Evolutionary conservation across 2,329 filamentous ascomycete genomes (phyloP).

Genomic region (Penicillium brasilianum): DNA sequence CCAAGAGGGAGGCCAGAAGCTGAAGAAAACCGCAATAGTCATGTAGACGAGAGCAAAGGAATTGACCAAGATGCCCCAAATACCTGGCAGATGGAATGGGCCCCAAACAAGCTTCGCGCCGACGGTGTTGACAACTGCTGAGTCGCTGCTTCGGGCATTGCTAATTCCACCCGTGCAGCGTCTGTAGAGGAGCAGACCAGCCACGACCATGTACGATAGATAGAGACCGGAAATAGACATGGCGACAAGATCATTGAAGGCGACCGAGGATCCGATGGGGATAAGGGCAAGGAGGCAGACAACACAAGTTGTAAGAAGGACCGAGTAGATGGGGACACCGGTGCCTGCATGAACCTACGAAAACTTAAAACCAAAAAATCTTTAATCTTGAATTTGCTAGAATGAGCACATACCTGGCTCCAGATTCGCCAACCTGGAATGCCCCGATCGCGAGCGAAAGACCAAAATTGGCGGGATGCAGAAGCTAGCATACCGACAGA

Average conservation of each 20-base stretch:
- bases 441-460: constrained; percentile 35
- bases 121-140: constrained; percentile 30
- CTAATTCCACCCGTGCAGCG: constrained; percentile 32
- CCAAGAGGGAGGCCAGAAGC: constrained; percentile 53
- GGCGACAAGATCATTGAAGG: constrained; percentile 40
- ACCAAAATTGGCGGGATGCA: constrained; percentile 49
- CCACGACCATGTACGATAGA: constrained; percentile 38
- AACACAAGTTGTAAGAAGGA: constrained; percentile 34
- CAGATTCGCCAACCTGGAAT: constrained; percentile 36
- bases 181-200: constrained; percentile 34
- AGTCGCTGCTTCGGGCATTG: constrained; percentile 23
- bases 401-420: constrained; percentile 36
- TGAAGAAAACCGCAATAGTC: constrained; percentile 54
- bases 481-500: constrained; percentile 48
- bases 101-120: constrained; percentile 39
- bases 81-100: constrained; percentile 34
- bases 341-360: constrained; percentile 31
- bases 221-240: constrained; percentile 42
- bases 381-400: too few species aligned
- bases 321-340: constrained; percentile 35
- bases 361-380: background rate
- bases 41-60: constrained; percentile 52
- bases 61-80: constrained; percentile 52
- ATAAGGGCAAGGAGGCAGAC: constrained; percentile 41
- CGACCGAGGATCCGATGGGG: constrained; percentile 39